Conservation (phyloP, 139 green algal species). For the Klebsormidium nitens region DNA sequence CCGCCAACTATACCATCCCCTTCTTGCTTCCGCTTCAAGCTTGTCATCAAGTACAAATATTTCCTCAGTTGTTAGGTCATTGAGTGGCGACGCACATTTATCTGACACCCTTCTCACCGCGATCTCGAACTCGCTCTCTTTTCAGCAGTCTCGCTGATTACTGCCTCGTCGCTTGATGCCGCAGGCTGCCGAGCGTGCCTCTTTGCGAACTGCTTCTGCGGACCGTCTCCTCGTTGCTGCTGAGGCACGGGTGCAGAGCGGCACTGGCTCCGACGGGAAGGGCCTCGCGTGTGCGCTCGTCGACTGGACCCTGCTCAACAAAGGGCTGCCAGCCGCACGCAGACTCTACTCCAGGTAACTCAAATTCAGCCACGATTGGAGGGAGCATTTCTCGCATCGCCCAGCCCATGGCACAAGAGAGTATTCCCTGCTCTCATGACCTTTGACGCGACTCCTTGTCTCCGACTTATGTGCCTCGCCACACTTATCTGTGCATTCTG, state of each 20-base stretch:
- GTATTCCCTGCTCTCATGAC: not conserved
- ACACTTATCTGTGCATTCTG: not conserved
- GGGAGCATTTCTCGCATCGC: not conserved
- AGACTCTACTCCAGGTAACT: not conserved
- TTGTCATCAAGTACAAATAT: too few relatives aligned
- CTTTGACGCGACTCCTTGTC: not conserved
- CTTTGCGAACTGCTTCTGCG: not conserved
- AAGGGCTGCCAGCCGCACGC: not conserved
- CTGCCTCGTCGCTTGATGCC: too few relatives aligned
- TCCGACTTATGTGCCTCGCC: not conserved
- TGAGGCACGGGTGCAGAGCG: not conserved
- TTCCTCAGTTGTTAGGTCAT: not conserved
- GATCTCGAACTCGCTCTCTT: too few relatives aligned
- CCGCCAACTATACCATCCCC: too few relatives aligned
- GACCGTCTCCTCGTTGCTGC: too few relatives aligned
- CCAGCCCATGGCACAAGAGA: not conserved
- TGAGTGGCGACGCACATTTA: not conserved
- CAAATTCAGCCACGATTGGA: not conserved
- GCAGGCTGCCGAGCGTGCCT: not conserved
- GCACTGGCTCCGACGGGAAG: not conserved
- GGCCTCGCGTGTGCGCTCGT: not conserved
- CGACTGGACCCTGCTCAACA: not conserved
- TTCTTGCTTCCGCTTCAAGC: too few relatives aligned
- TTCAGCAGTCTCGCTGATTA: too few relatives aligned
- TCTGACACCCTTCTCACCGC: too few relatives aligned